phyloP scores from a whole-genome alignment of 1,284 basidiomycete species.

The Microbotryum intermedium region DNA sequence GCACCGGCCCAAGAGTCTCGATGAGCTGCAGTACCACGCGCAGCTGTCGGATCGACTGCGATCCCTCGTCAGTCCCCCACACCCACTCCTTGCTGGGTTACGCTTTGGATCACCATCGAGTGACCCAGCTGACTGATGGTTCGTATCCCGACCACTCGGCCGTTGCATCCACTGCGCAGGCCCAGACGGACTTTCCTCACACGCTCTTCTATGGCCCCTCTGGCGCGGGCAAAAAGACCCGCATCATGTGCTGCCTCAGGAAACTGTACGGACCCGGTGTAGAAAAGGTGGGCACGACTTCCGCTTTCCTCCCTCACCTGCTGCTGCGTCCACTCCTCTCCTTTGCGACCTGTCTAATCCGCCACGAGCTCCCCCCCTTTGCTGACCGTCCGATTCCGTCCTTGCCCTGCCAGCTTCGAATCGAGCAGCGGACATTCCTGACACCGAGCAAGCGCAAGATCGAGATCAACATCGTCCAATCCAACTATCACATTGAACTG shows the following conservation, averaged over 20 bases:
- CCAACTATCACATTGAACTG: conserved; percentile 95
- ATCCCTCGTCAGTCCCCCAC: conserved; percentile 55
- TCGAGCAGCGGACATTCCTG: conserved; percentile 93
- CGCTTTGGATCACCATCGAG: background rate
- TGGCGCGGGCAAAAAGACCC: conserved; percentile 96
- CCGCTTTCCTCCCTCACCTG: background rate
- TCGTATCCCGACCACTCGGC: background rate
- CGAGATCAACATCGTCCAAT: conserved; percentile 93
- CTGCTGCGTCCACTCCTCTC: background rate
- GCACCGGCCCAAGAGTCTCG: conserved; percentile 78
- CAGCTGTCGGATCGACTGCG: conserved; percentile 69
- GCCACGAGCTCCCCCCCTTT: too few relatives aligned
- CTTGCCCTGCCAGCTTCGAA: conserved; percentile 63
- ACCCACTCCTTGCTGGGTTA: background rate
- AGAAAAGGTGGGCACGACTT: conserved; percentile 61
- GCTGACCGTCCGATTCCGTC: background rate
- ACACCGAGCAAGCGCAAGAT: conserved; percentile 91
- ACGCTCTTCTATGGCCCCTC: conserved; percentile 96
- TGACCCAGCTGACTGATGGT: too few relatives aligned
- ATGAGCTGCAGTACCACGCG: conserved; percentile 81
- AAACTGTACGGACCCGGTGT: conserved; percentile 87
- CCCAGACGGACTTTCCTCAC: conserved; percentile 74
- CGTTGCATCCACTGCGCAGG: conserved; percentile 2
- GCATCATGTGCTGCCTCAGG: conserved; percentile 78
- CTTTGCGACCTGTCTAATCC: conserved; percentile 16